A percentile compares a stretch with the other conserved stretches of the same genome.
phyloP scores from a whole-genome alignment of 805 yeast genomes.

The Teunomyces lycoperdinae region DNA sequence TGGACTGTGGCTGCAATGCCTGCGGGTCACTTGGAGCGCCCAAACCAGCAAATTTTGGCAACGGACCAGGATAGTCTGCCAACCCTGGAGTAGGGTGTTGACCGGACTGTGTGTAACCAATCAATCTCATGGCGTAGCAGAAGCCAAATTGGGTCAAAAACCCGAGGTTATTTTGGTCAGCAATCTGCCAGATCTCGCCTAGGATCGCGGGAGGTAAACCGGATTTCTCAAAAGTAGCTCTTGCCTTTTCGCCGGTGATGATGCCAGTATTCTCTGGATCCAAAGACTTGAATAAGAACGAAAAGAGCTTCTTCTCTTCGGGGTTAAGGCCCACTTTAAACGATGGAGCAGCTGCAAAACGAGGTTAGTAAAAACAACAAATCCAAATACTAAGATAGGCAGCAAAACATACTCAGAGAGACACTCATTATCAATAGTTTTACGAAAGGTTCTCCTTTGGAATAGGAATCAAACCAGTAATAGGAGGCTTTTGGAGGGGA shows the following conservation, averaged over 20 bases:
- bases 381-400: too few relatives aligned
- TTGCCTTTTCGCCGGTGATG: conserved; percentile 84
- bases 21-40: conserved; percentile 7
- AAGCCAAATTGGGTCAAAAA: conserved; percentile 78
- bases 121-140: conserved; percentile 80
- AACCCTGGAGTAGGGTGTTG: conserved; percentile 49
- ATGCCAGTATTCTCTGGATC: conserved; percentile 79
- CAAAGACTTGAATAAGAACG: conserved; percentile 72
- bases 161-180: conserved; percentile 89
- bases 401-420: conserved; percentile 23
- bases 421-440: conserved; percentile 19
- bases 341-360: conserved; percentile 24
- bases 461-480: background rate
- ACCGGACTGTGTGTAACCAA: conserved; percentile 84
- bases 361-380: conserved; percentile 6
- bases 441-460: background rate
- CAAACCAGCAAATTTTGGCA: conserved; percentile 55
- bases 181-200: conserved; percentile 91
- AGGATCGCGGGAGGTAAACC: conserved; percentile 74
- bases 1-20: conserved; percentile 33
- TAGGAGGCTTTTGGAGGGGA: background rate
- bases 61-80: conserved; percentile 58
- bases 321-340: conserved; percentile 53
- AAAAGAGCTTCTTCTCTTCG: conserved; percentile 74
- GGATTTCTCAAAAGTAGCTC: conserved; percentile 78